Conservation (phyloP, 768 basidiomycete genomes). For the Russula griseocarnosa region DNA sequence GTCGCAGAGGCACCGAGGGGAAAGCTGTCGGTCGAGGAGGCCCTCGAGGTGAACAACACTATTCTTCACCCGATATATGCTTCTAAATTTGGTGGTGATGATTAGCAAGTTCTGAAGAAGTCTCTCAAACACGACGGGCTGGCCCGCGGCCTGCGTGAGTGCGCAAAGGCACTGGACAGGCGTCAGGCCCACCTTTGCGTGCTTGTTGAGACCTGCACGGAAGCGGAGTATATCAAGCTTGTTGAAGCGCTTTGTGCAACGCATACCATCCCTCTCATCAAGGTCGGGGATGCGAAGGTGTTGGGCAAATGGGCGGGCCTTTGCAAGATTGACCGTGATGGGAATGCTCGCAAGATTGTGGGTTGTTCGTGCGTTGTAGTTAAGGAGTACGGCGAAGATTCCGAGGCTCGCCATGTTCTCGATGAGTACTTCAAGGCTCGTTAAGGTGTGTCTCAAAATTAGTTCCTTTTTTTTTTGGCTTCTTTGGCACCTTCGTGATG, state of each 20-base stretch:
- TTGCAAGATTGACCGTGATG: slow-evolving; percentile 99
- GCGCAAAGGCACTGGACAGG: slow-evolving; percentile 97
- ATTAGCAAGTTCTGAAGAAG: slow-evolving; percentile 97
- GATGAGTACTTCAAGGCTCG: slow-evolving; percentile 97
- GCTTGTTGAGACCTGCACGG: slow-evolving; percentile 97
- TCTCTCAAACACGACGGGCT: slow-evolving; percentile 98
- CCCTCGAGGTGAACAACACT: slow-evolving; percentile 63
- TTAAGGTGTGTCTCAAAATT: slow-evolving; percentile 42
- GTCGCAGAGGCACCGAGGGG: slow-evolving; percentile 91
- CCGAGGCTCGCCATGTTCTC: slow-evolving; percentile 90
- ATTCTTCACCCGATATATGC: not conserved
- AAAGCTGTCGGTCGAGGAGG: slow-evolving; percentile 93
- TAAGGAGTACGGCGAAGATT: slow-evolving; percentile 95
- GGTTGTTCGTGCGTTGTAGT: slow-evolving; percentile 94
- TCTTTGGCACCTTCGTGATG: slow-evolving; percentile 48
- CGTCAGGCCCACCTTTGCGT: slow-evolving; percentile 98
- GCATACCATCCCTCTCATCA: slow-evolving; percentile 99
- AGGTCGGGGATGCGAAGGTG: slow-evolving; percentile 96
- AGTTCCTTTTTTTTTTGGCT: slow-evolving; percentile 7
- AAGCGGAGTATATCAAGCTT: slow-evolving; percentile 99
- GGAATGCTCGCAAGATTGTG: slow-evolving; percentile 94
- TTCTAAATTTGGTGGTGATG: not conserved
- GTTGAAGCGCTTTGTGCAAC: slow-evolving; percentile 99
- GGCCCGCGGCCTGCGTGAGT: slow-evolving; percentile 95
- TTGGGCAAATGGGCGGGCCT: slow-evolving; percentile 98